phyloP scores from a whole-genome alignment of 2,329 filamentous ascomycete genomes.

The Atkinsonella texensis region DNA sequence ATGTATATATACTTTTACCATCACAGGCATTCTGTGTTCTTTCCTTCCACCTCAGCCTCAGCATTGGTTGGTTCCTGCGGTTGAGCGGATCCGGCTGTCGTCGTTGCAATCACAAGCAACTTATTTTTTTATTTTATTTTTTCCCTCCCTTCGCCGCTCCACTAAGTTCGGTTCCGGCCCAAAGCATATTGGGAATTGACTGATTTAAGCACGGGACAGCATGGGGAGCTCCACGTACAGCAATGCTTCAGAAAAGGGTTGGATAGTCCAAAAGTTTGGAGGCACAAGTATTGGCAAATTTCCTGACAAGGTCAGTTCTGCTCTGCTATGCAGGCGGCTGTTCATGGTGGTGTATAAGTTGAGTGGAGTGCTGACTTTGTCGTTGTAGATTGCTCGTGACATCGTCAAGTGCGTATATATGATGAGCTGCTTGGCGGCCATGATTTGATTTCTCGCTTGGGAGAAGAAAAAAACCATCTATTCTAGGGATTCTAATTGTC shows the following conservation, averaged over 20 bases:
- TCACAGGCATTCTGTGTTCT: neutral
- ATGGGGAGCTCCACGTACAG: conserved; percentile 22
- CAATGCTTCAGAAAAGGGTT: conserved; percentile 37
- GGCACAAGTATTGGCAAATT: conserved; percentile 96
- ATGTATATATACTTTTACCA: neutral
- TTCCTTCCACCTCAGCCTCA: neutral
- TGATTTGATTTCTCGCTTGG: neutral
- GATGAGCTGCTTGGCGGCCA: neutral
- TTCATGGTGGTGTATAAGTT: neutral
- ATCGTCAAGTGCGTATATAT: conserved; percentile 27
- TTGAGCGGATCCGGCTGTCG: neutral
- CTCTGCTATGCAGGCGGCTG: neutral
- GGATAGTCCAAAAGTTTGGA: conserved; percentile 92
- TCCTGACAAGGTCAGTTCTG: conserved; percentile 47
- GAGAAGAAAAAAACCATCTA: too few relatives aligned
- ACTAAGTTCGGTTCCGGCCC: conserved; percentile 2
- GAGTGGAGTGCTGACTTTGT: conserved; percentile 3
- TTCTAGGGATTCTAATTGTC: neutral
- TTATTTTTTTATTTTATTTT: neutral
- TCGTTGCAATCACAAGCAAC: neutral
- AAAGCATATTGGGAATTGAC: neutral
- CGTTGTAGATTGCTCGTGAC: conserved; percentile 27
- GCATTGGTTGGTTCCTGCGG: neutral
- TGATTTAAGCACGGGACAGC: neutral
- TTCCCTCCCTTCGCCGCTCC: neutral